Percentiles rank a stretch among this genome's conserved stretches.
phyloP scores from a whole-genome alignment of 768 basidiomycete genomes.

The Hericium alpestre region DNA sequence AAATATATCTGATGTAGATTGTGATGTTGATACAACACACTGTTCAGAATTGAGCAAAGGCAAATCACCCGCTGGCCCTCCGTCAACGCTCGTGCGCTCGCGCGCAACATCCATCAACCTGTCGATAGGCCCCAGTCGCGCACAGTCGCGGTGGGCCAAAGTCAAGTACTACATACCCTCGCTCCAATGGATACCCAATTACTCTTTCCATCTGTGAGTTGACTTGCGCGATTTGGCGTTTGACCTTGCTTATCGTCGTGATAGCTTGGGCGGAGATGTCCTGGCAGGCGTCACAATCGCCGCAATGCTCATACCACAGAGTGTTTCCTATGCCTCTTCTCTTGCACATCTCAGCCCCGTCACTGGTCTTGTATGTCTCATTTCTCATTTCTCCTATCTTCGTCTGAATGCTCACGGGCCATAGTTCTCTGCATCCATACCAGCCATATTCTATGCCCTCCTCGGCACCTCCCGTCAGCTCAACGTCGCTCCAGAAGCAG shows the following conservation, averaged over 20 bases:
- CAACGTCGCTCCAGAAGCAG: constrained; percentile 83
- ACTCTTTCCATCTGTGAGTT: constrained; percentile 56
- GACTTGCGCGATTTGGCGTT: constrained; percentile 2
- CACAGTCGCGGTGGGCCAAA: constrained; percentile 27
- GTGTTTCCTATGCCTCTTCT: constrained; percentile 85
- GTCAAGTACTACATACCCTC: constrained; percentile 72
- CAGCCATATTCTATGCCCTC: constrained; percentile 82
- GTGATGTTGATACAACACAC: too few species aligned
- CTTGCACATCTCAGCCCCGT: constrained; percentile 79
- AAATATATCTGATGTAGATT: too few species aligned
- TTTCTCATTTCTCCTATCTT: background rate
- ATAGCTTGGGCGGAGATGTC: constrained; percentile 57
- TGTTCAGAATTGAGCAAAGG: too few species aligned
- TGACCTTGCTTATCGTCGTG: constrained; percentile 24
- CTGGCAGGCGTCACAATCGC: constrained; percentile 81
- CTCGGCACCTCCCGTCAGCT: constrained; percentile 77
- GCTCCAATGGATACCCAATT: constrained; percentile 69
- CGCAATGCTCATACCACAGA: constrained; percentile 75
- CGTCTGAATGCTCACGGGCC: background rate
- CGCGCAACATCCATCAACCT: background rate
- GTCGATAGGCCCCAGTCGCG: background rate
- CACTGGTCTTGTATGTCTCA: constrained; percentile 61
- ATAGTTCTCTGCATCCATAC: constrained; percentile 78
- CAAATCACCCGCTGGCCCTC: too few species aligned
- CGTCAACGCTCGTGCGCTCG: too few species aligned